Evolutionary conservation across 345 rosid genomes (phyloP).

Genomic region (Citrus inodora): DNA sequence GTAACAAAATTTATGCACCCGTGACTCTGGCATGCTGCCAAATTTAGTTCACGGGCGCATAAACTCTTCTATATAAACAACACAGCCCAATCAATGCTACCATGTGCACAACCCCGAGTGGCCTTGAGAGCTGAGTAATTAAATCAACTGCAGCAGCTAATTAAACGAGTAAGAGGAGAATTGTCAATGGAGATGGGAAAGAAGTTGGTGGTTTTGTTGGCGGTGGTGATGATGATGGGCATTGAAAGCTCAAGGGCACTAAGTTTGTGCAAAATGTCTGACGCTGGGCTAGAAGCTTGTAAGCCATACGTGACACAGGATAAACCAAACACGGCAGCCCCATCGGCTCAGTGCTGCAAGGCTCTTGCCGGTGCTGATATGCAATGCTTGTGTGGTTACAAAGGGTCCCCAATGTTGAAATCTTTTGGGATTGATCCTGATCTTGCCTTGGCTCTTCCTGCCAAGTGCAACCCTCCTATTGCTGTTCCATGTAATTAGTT

Average conservation of each 20-base stretch:
- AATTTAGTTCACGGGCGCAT: slow-evolving; percentile 29
- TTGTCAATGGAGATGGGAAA: background rate
- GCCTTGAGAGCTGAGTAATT: background rate
- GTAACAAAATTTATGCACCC: slow-evolving; percentile 1
- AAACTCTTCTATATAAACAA: slow-evolving; percentile 15
- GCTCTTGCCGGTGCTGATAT: slow-evolving; percentile 50
- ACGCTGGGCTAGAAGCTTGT: slow-evolving; percentile 50
- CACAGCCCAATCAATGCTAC: background rate
- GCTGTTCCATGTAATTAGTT: slow-evolving; percentile 11
- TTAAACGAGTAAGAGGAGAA: background rate
- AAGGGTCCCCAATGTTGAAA: slow-evolving; percentile 43
- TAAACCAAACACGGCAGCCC: slow-evolving; percentile 43
- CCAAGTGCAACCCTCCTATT: slow-evolving; percentile 39
- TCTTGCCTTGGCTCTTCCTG: slow-evolving; percentile 56
- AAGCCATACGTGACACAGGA: slow-evolving; percentile 50
- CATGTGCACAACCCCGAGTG: background rate
- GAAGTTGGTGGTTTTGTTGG: background rate
- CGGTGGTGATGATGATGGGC: slow-evolving; percentile 6
- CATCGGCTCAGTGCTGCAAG: slow-evolving; percentile 49
- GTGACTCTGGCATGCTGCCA: slow-evolving; percentile 29
- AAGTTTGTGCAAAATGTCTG: slow-evolving; percentile 44
- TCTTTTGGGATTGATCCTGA: slow-evolving; percentile 63
- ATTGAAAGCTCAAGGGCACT: slow-evolving; percentile 25
- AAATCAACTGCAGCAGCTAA: background rate
- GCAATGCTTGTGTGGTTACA: slow-evolving; percentile 62